Evolutionary conservation across 768 basidiomycete species (phyloP), one percentile per base, ranked within the genome.

Genomic region (Porphyrellus cyaneotinctus): DNA sequence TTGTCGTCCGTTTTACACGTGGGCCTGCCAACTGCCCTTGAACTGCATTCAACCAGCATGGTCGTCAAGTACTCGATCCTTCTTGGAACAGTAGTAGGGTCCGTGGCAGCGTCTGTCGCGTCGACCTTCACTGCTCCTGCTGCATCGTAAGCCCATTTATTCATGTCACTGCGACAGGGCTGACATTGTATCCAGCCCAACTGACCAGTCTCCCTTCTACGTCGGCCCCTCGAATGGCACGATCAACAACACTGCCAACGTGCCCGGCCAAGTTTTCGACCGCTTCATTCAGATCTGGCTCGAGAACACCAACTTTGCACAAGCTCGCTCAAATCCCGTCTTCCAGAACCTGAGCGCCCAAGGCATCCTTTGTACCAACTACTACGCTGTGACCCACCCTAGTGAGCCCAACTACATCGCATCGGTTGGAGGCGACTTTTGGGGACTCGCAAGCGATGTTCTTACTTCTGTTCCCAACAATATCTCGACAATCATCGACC

Each of bases 381-480:
- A 73, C 60, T 80, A 76, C 52, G 76, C 66, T 4, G 54, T 81
- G 35, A 80, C 79, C 24, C 81, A 82, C 59, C 80, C 83, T 4
- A 83, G 83, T 1, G 72, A 86, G 63, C 84, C 84, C 30, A 85
- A 87, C 67, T 85, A 77, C 49, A 4, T 63, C 18, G 75, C 80
- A 13, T 64, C 70, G 1, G 68, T 72, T 11, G 78, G 77, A 17
- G 83, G 83, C 35, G 77, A 80, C 62, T 83, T 78, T 63, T 81
- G 68, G 44, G 84, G 77, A 30, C 70, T 77, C 63, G 66, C 64
- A 1, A 71, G 66, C 51, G 82, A 86, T 48, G 62, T 59, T 0
- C 24, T 58, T 15, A 51, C 49, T 17, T 10, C 0, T 24, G 52
- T 81, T 31, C 75, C 77, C 0, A 59, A 55, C 26, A 83, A 82